Conservation (phyloP, 2,329 filamentous ascomycete genomes). For the Sclerotinia nivalis region DNA sequence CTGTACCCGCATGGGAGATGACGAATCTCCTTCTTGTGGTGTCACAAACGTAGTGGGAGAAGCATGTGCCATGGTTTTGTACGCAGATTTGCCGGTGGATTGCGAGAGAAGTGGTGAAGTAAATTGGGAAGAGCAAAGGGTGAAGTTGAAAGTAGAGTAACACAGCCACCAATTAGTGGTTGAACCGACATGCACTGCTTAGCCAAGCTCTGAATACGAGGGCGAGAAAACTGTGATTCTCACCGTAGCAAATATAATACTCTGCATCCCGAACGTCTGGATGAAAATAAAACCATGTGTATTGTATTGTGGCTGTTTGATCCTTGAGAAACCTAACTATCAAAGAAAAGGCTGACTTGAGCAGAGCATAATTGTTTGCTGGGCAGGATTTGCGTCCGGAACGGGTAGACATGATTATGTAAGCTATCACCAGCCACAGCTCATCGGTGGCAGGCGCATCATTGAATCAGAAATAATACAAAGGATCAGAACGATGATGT, state of each 20-base stretch:
- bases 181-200: background rate
- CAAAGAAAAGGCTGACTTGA: background rate
- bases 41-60: constrained; percentile 6
- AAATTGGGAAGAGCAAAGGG: background rate
- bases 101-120: background rate
- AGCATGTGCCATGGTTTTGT: constrained; percentile 11
- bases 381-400: background rate
- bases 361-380: background rate
- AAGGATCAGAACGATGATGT: background rate
- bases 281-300: background rate
- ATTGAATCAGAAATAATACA: background rate
- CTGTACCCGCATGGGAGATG: background rate
- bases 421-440: background rate
- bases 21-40: background rate
- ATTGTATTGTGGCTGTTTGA: background rate
- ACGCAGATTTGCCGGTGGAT: constrained; percentile 18
- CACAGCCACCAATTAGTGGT: background rate
- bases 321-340: background rate
- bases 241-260: background rate
- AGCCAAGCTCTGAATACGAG: constrained; percentile 1
- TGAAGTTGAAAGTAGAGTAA: constrained; percentile 1
- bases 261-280: background rate
- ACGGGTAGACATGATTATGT: background rate
- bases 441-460: background rate
- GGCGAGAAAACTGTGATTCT: background rate